A percentile compares a stretch with the other conserved stretches of the same genome.
Conservation (phyloP, 1,284 basidiomycete species). For the Fomitopsis betulina region DNA sequence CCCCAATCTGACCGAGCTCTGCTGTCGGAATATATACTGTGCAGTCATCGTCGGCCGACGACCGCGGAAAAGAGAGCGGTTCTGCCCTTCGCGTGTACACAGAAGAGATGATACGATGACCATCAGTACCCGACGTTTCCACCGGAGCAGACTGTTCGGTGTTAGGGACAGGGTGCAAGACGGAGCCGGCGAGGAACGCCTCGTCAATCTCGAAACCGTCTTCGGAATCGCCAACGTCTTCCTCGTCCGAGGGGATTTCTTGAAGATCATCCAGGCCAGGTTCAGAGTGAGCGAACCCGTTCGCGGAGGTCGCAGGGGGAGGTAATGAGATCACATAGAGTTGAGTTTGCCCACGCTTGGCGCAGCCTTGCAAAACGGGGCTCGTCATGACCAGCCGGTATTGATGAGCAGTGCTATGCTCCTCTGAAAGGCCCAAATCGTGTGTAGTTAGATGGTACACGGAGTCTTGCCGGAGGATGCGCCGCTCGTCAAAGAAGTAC, state of each 20-base stretch:
- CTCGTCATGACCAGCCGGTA: slow-evolving; percentile 48
- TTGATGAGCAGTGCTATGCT: slow-evolving; percentile 6
- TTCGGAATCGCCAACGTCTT: slow-evolving; percentile 19
- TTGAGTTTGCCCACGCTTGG: slow-evolving; percentile 45
- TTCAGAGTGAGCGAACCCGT: neutral
- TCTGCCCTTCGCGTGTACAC: slow-evolving; percentile 17
- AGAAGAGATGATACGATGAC: slow-evolving; percentile 7
- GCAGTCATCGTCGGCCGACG: slow-evolving; percentile 23
- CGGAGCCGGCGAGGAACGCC: slow-evolving; percentile 58
- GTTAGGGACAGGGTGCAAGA: slow-evolving; percentile 21
- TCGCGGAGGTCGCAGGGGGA: slow-evolving; percentile 12
- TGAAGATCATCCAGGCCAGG: slow-evolving; percentile 11
- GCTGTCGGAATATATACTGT: slow-evolving; percentile 19
- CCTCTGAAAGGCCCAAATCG: slow-evolving; percentile 7
- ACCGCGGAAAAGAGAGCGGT: slow-evolving; percentile 30
- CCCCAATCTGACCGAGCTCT: slow-evolving; percentile 19
- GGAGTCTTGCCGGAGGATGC: slow-evolving; percentile 48
- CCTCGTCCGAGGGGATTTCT: slow-evolving; percentile 7
- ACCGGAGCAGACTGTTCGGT: neutral
- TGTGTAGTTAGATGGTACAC: slow-evolving; percentile 27
- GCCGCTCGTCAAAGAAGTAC: slow-evolving; percentile 34
- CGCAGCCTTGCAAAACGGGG: slow-evolving; percentile 71
- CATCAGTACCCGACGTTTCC: neutral
- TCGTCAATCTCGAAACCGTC: slow-evolving; percentile 51
- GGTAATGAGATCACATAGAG: slow-evolving; percentile 48